Percentiles rank a stretch among this genome's conserved stretches.
These are phyloP conservation scores for Bruguiera parviflora DNA, from an alignment of 345 rosid species.

Conservation along the genomic window DNA sequence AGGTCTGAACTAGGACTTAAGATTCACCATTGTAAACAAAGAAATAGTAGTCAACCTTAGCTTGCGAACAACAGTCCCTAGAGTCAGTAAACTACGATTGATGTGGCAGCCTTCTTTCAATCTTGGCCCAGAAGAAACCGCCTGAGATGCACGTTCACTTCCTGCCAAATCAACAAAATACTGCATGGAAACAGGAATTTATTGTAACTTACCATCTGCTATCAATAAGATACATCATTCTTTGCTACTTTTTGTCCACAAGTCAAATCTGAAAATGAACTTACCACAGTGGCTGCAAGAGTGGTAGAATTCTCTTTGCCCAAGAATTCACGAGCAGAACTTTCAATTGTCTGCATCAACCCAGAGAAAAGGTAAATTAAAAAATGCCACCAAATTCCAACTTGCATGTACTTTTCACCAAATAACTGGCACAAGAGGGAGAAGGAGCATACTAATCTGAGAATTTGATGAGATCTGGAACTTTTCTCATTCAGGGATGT, in stretches of 20 bases:
- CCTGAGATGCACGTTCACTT: conserved; percentile 94
- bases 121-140: conserved; percentile 82
- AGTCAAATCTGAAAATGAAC: background rate
- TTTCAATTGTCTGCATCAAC: conserved; percentile 71
- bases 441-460: conserved; percentile 59
- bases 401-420: background rate
- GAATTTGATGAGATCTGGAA: conserved; percentile 98
- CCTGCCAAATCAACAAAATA: conserved; percentile 96
- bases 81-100: conserved; percentile 89
- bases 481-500: conserved; percentile 88
- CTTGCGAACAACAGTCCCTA: conserved; percentile 93
- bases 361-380: conserved; percentile 12
- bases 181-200: conserved; percentile 41
- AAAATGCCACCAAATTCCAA: conserved; percentile 3
- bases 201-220: conserved; percentile 4
- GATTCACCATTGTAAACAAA: background rate
- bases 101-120: conserved; percentile 98
- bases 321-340: conserved; percentile 89
- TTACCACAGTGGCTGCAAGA: conserved; percentile 91
- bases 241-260: background rate
- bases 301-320: conserved; percentile 91
- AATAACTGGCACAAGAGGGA: conserved; percentile 15
- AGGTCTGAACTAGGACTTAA: too few relatives aligned
- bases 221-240: background rate
- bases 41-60: conserved; percentile 53